These are phyloP conservation scores for Cytospora chrysosperma DNA, from an alignment of 2,329 filamentous ascomycete species.

Conservation along the genomic window DNA sequence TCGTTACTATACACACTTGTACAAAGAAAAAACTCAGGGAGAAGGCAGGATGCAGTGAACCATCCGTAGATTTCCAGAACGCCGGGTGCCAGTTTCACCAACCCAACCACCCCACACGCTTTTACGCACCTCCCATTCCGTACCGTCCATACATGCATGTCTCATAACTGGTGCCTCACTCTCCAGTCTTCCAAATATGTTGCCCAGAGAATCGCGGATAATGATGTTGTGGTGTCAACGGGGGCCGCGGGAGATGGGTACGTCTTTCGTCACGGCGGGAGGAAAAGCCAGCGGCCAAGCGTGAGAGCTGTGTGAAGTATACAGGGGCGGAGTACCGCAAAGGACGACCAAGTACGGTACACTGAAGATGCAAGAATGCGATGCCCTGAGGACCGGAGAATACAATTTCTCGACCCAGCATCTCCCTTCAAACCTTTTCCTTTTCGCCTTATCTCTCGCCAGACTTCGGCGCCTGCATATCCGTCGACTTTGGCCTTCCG, in stretches of 20 bases:
- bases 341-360: not conserved
- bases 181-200: not conserved
- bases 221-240: not conserved
- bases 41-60: not conserved
- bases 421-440: not conserved
- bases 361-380: slow-evolving; percentile 5
- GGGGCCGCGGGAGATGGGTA: not conserved
- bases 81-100: slow-evolving; percentile 1
- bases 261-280: not conserved
- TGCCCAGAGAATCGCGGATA: not conserved
- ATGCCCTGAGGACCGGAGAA: slow-evolving; percentile 9
- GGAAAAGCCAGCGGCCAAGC: not conserved
- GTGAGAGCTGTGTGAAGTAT: slow-evolving; percentile 11
- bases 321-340: slow-evolving; percentile 21
- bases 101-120: not conserved
- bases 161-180: not conserved
- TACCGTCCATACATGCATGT: not conserved
- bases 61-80: slow-evolving; percentile 9
- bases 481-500: slow-evolving; percentile 42
- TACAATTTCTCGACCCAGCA: slow-evolving; percentile 4
- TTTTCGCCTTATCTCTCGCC: slow-evolving; percentile 32
- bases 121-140: not conserved
- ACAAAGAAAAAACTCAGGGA: not conserved
- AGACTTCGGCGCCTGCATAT: slow-evolving; percentile 50
- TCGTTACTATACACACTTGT: slow-evolving; percentile 4